Conservation (phyloP, 768 basidiomycete species). For the Lactifluus subvellereus region DNA sequence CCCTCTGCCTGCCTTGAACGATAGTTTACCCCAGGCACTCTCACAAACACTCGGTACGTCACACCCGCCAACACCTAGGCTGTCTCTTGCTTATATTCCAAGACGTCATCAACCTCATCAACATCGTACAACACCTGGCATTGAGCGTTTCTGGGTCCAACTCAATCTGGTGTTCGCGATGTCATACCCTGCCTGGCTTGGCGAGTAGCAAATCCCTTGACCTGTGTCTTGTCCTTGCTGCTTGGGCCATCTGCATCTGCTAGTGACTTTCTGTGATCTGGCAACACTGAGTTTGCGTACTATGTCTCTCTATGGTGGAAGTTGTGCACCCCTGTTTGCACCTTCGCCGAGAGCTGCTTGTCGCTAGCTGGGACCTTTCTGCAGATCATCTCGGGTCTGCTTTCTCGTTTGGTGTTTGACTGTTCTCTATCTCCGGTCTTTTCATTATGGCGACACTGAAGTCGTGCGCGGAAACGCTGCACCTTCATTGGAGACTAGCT, state of each 20-base stretch:
- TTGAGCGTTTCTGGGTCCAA: background rate
- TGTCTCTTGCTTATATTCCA: background rate
- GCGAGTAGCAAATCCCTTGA: background rate
- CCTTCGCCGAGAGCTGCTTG: conserved; percentile 9
- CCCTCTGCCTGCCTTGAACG: background rate
- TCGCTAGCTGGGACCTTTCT: too few relatives aligned
- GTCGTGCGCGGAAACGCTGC: conserved; percentile 18
- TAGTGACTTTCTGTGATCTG: background rate
- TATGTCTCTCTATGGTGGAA: background rate
- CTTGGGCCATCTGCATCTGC: background rate
- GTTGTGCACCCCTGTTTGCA: conserved; percentile 20
- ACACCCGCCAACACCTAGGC: background rate
- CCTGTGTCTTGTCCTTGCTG: background rate
- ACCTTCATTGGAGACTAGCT: conserved; percentile 4
- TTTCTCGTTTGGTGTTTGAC: background rate
- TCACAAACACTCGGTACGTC: background rate
- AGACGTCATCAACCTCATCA: background rate
- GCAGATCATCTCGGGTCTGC: background rate
- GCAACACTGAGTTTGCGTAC: background rate
- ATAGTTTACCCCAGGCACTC: background rate
- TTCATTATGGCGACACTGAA: background rate
- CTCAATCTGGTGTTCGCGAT: background rate
- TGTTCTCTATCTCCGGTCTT: background rate
- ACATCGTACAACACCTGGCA: background rate
- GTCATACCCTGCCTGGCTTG: background rate